phyloP scores from a whole-genome alignment of 257 asterid genomes.

The Jaltomata sinuosa region DNA sequence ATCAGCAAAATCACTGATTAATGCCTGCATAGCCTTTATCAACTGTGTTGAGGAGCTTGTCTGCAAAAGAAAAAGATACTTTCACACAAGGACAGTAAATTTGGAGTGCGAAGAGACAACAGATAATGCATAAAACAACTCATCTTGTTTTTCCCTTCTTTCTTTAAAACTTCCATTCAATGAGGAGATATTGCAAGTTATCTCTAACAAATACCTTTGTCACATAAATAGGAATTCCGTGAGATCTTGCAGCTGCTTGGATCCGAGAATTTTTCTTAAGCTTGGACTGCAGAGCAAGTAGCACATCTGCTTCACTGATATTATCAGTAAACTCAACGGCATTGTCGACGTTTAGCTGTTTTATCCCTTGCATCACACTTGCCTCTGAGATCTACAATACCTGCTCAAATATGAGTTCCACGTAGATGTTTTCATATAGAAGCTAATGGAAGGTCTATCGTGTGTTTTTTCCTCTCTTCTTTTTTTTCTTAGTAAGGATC shows the following conservation, averaged over 20 bases:
- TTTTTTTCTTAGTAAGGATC: not conserved
- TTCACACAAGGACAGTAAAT: not conserved
- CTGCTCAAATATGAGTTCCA: slow-evolving; percentile 45
- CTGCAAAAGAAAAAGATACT: slow-evolving; percentile 26
- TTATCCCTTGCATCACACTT: slow-evolving; percentile 71
- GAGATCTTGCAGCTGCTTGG: slow-evolving; percentile 92
- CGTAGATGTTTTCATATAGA: slow-evolving; percentile 9
- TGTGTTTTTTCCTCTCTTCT: not conserved
- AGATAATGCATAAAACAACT: not conserved
- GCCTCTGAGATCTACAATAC: slow-evolving; percentile 80
- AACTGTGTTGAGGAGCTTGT: slow-evolving; percentile 61
- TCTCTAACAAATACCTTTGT: slow-evolving; percentile 42
- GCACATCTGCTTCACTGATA: slow-evolving; percentile 85
- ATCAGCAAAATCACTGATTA: slow-evolving; percentile 51
- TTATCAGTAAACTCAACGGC: slow-evolving; percentile 67
- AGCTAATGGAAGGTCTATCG: slow-evolving; percentile 3
- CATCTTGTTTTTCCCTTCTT: not conserved
- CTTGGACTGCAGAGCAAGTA: slow-evolving; percentile 85
- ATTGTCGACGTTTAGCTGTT: slow-evolving; percentile 48
- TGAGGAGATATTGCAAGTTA: not conserved
- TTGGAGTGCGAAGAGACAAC: not conserved
- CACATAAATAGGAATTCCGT: slow-evolving; percentile 72
- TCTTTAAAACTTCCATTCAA: not conserved
- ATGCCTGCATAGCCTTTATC: slow-evolving; percentile 49
- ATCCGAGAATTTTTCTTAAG: slow-evolving; percentile 84